Percentiles rank a stretch among this genome's conserved stretches.
Evolutionary conservation across 1,139 yeast species (phyloP).

Genomic region (Yamadazyma sp.): DNA sequence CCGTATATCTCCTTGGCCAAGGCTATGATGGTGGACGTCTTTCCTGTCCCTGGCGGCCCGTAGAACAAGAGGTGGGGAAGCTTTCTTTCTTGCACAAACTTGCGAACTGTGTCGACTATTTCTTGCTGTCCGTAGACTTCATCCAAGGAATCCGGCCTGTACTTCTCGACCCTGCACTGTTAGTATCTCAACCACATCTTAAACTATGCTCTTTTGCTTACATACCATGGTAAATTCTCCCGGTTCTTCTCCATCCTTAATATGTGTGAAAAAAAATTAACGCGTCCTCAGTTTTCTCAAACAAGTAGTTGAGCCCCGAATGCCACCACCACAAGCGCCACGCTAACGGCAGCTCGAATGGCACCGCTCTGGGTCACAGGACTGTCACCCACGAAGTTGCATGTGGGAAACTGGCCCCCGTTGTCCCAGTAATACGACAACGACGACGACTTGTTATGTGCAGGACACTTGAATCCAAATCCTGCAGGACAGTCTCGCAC

Average conservation of each 20-base stretch:
- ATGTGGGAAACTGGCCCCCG: conserved; percentile 30
- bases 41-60: conserved; percentile 99
- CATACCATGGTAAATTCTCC: conserved; percentile 46
- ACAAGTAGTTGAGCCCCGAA: no score
- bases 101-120: conserved; percentile 76
- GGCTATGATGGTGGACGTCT: conserved; percentile 91
- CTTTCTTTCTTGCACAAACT: conserved; percentile 78
- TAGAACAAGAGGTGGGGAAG: conserved; percentile 89
- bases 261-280: background rate
- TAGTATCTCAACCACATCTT: no score
- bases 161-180: conserved; percentile 83
- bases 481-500: conserved; percentile 83
- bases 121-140: conserved; percentile 92
- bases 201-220: no score
- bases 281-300: no score
- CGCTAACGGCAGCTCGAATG: background rate
- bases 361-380: conserved; percentile 7
- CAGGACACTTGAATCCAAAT: conserved; percentile 76
- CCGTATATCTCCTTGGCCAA: conserved; percentile 92
- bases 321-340: conserved; percentile 6
- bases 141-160: conserved; percentile 79
- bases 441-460: conserved; percentile 31
- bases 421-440: conserved; percentile 46
- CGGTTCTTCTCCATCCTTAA: conserved; percentile 12
- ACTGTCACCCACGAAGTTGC: conserved; percentile 49